A percentile compares a stretch with the other conserved stretches of the same genome.
phyloP scores from a whole-genome alignment of 768 basidiomycete genomes.

The Boletus sensibilis region DNA sequence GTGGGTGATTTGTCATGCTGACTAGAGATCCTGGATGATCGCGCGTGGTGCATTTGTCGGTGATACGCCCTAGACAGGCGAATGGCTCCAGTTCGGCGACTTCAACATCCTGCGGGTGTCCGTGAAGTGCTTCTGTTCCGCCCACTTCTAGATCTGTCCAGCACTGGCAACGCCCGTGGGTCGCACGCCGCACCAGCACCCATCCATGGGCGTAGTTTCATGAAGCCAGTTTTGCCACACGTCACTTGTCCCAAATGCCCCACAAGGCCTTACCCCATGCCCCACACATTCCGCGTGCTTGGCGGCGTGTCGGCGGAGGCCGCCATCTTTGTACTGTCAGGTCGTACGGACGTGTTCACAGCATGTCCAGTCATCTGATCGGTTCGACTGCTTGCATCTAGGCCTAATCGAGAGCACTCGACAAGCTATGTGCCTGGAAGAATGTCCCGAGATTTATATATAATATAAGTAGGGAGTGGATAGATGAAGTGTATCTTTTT shows the following conservation, averaged over 20 bases:
- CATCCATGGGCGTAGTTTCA: background rate
- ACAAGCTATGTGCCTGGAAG: constrained; percentile 20
- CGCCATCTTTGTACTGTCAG: constrained; percentile 26
- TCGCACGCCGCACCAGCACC: too few species aligned
- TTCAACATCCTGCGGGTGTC: constrained; percentile 10
- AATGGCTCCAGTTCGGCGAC: background rate
- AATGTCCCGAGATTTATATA: background rate
- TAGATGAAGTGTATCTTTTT: background rate
- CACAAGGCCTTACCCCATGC: constrained; percentile 29
- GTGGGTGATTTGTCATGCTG: background rate
- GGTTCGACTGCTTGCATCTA: background rate
- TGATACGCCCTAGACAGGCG: constrained; percentile 2
- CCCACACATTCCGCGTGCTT: constrained; percentile 19
- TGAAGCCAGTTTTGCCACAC: constrained; percentile 4
- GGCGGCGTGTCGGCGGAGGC: constrained; percentile 20
- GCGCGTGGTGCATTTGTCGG: background rate
- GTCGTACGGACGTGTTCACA: constrained; percentile 11
- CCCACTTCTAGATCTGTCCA: constrained; percentile 22
- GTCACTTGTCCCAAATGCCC: background rate
- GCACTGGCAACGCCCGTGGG: background rate
- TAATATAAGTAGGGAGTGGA: background rate
- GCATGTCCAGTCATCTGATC: constrained; percentile 12
- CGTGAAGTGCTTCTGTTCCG: constrained; percentile 13
- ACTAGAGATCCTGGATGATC: constrained; percentile 1
- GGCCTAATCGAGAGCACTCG: constrained; percentile 8